A percentile compares a stretch with the other conserved stretches of the same genome.
Conservation (phyloP, 805 yeast genomes). For the Lachancea cidri region DNA sequence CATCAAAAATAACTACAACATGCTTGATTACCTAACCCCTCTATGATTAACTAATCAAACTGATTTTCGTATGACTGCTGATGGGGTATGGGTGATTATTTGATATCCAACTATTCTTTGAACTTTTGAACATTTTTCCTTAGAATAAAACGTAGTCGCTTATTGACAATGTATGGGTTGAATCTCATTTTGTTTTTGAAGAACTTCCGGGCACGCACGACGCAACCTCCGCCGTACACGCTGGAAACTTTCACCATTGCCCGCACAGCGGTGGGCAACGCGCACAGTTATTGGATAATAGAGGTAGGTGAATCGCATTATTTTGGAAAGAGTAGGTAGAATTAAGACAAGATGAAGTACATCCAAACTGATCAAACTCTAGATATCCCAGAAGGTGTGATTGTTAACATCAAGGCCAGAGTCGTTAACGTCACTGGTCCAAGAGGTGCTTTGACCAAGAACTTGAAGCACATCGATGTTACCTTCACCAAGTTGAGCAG, state of each 20-base stretch:
- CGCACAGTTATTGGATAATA: not conserved
- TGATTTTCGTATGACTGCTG: too few species aligned
- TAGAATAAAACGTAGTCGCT: not conserved
- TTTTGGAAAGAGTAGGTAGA: not conserved
- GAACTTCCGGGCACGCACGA: not conserved
- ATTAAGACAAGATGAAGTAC: constrained; percentile 57
- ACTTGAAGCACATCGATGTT: constrained; percentile 91
- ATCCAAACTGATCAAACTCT: constrained; percentile 80
- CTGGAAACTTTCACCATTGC: not conserved
- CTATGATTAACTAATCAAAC: too few species aligned
- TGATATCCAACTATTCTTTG: not conserved
- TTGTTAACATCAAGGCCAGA: constrained; percentile 89
- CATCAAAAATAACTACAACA: too few species aligned
- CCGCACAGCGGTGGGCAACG: not conserved
- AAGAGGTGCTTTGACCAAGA: constrained; percentile 90
- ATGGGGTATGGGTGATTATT: not conserved
- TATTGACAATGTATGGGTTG: too few species aligned
- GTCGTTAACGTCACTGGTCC: constrained; percentile 89
- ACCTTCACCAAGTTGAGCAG: constrained; percentile 76
- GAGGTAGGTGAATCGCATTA: not conserved
- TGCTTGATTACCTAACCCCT: too few species aligned
- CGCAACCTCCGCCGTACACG: not conserved
- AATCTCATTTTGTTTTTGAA: too few species aligned
- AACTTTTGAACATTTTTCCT: not conserved
- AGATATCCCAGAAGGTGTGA: constrained; percentile 88